A percentile compares a stretch with the other conserved stretches of the same genome.
Conservation (phyloP, 805 yeast genomes). For the Candida oleophila region DNA sequence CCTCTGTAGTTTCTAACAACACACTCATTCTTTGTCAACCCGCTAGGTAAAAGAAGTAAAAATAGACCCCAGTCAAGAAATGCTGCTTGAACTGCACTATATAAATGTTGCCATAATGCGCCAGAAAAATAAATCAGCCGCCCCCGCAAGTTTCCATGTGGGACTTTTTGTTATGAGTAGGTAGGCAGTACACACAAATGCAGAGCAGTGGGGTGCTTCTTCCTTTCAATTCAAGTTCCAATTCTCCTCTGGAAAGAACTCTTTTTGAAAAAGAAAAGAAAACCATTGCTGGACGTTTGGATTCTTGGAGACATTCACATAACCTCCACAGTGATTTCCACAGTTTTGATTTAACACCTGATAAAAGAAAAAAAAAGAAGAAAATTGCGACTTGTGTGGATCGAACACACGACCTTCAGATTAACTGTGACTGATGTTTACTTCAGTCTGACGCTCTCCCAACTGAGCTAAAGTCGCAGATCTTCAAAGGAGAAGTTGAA, state of each 20-base stretch:
- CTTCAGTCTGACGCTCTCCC: conserved; percentile 40
- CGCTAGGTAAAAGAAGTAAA: too few species aligned
- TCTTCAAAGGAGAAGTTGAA: neutral
- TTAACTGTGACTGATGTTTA: conserved; percentile 29
- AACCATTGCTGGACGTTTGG: too few species aligned
- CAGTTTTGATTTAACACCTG: neutral
- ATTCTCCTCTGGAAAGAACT: too few species aligned
- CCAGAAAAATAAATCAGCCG: neutral
- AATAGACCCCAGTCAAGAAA: too few species aligned
- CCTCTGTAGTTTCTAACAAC: conserved; percentile 36
- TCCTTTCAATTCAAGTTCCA: too few species aligned
- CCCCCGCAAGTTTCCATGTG: too few species aligned
- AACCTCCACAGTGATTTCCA: neutral
- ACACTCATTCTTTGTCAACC: conserved; percentile 35
- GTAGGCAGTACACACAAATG: neutral
- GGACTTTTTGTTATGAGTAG: too few species aligned
- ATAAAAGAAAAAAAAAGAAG: conserved; percentile 8
- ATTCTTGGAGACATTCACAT: too few species aligned
- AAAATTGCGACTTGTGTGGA: conserved; percentile 67
- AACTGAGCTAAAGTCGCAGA: conserved; percentile 36
- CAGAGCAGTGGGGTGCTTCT: neutral
- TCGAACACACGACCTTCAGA: conserved; percentile 89
- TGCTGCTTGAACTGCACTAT: too few species aligned
- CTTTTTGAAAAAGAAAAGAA: too few species aligned
- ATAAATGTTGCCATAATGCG: neutral